phyloP scores from a whole-genome alignment of 2,329 filamentous ascomycete species.

The Fonsecaea monophora region DNA sequence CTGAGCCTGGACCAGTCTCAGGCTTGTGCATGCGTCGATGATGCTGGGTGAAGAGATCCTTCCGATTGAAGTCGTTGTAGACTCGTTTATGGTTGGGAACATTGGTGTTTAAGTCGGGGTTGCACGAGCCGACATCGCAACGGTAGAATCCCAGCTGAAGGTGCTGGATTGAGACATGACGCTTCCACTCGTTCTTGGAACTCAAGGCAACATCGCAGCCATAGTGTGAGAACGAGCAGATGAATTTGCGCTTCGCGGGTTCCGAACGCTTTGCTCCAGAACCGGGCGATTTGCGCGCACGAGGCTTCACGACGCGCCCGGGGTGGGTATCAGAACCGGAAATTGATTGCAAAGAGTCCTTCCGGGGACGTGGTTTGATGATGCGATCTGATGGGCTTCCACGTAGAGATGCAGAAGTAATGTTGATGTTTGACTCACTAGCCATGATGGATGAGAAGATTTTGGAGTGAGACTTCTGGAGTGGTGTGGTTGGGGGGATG shows the following conservation, averaged over 20 bases:
- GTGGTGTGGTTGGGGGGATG: slow-evolving; percentile 14
- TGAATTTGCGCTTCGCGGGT: slow-evolving; percentile 60
- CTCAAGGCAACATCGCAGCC: slow-evolving; percentile 76
- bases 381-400: slow-evolving; percentile 39
- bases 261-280: slow-evolving; percentile 41
- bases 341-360: slow-evolving; percentile 40
- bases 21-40: slow-evolving; percentile 80
- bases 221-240: slow-evolving; percentile 79
- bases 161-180: slow-evolving; percentile 83
- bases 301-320: slow-evolving; percentile 40
- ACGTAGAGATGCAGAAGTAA: slow-evolving; percentile 35
- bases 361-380: slow-evolving; percentile 39
- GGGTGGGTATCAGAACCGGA: slow-evolving; percentile 38
- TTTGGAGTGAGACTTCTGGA: slow-evolving; percentile 9
- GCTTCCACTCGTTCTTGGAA: slow-evolving; percentile 94
- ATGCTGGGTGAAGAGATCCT: slow-evolving; percentile 90
- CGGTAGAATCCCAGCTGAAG: slow-evolving; percentile 76
- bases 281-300: slow-evolving; percentile 40
- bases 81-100: slow-evolving; percentile 38
- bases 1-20: slow-evolving; percentile 37
- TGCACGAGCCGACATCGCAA: slow-evolving; percentile 71
- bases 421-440: slow-evolving; percentile 35
- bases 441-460: slow-evolving; percentile 29
- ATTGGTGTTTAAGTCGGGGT: slow-evolving; percentile 40
- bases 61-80: slow-evolving; percentile 80